These are phyloP conservation scores for Diospyros lotus DNA, from an alignment of 148 eudicot genomes.

Conservation along the genomic window DNA sequence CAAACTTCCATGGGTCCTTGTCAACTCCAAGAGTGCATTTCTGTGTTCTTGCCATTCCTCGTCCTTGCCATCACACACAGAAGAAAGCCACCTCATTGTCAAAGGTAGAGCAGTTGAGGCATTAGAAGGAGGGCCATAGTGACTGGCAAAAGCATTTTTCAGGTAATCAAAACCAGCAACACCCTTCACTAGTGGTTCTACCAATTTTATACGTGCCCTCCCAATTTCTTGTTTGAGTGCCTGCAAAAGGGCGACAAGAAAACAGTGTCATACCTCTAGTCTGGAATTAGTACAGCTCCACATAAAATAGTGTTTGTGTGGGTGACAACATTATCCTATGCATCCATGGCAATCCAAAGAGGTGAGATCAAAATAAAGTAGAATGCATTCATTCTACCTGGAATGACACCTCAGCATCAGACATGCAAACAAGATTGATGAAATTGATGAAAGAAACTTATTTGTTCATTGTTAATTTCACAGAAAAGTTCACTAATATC, in stretches of 20 bases:
- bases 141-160: slow-evolving; percentile 50
- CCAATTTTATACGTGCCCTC: slow-evolving; percentile 67
- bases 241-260: slow-evolving; percentile 26
- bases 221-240: slow-evolving; percentile 76
- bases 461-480: too few relatives aligned
- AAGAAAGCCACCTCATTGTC: slow-evolving; percentile 65
- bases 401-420: too few relatives aligned
- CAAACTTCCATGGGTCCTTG: slow-evolving; percentile 22
- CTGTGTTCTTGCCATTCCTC: slow-evolving; percentile 75
- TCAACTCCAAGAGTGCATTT: slow-evolving; percentile 35
- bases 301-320: neutral
- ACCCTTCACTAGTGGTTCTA: slow-evolving; percentile 83
- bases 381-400: too few relatives aligned
- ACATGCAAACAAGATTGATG: too few relatives aligned
- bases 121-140: slow-evolving; percentile 59
- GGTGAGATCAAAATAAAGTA: too few relatives aligned
- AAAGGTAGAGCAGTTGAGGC: slow-evolving; percentile 57
- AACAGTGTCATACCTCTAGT: neutral
- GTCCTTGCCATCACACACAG: slow-evolving; percentile 37
- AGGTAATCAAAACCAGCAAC: slow-evolving; percentile 76
- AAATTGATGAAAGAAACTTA: too few relatives aligned
- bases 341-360: neutral
- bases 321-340: neutral
- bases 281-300: too few relatives aligned
- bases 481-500: too few relatives aligned